A percentile compares a stretch with the other conserved stretches of the same genome.
These are phyloP conservation scores for Gossypium gossypioides DNA, from an alignment of 441 rosid species.

Conservation along the genomic window DNA sequence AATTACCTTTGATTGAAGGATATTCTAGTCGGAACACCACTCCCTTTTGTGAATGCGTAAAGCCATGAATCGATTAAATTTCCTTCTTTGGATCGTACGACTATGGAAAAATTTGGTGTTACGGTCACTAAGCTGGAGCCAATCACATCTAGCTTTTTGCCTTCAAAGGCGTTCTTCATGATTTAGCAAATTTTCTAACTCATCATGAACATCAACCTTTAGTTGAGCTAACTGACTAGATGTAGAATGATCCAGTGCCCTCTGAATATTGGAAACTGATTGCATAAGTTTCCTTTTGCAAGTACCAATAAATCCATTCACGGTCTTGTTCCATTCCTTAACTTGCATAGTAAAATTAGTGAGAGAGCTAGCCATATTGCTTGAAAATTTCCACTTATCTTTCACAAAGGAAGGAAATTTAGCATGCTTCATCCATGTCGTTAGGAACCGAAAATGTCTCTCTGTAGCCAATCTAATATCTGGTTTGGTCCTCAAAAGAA, in stretches of 20 bases:
- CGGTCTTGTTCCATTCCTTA: not conserved
- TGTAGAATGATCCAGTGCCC: not conserved
- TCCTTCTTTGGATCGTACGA: not conserved
- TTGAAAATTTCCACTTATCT: not conserved
- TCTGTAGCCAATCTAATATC: not conserved
- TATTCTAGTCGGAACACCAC: not conserved
- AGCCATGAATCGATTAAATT: not conserved
- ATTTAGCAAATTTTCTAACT: not conserved
- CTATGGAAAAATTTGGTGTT: not conserved
- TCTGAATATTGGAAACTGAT: not conserved
- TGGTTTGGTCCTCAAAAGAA: not conserved
- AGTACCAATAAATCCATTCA: not conserved
- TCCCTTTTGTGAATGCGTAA: not conserved
- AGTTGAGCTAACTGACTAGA: not conserved
- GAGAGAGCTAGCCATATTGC: not conserved
- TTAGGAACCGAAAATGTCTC: no score
- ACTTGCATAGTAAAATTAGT: no score
- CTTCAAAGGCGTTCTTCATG: not conserved
- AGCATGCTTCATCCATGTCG: not conserved
- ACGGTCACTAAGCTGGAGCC: not conserved
- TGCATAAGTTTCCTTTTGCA: not conserved
- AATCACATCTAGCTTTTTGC: no score
- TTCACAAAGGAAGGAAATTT: no score
- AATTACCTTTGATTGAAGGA: not conserved
- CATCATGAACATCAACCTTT: not conserved